phyloP scores from a whole-genome alignment of 2,329 filamentous ascomycete species.

The Chrysoporthe deuterocubensis region DNA sequence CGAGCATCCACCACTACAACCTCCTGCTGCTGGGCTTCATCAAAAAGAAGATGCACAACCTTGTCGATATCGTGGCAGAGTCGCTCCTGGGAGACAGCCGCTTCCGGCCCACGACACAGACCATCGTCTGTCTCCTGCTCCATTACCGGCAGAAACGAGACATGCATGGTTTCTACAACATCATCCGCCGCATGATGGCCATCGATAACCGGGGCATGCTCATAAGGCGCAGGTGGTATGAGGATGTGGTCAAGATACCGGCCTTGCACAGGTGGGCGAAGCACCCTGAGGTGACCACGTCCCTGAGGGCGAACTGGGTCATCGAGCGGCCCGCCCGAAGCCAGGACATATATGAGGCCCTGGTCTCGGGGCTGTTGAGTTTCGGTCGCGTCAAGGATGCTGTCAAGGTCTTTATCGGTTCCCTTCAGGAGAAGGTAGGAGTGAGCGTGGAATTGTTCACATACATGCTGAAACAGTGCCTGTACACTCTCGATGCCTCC shows the following conservation, averaged over 20 bases:
- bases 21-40: constrained; percentile 70
- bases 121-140: constrained; percentile 53
- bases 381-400: constrained; percentile 52
- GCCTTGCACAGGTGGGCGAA: constrained; percentile 38
- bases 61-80: constrained; percentile 58
- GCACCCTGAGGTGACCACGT: constrained; percentile 31
- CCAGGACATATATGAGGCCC: constrained; percentile 46
- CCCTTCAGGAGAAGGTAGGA: constrained; percentile 41
- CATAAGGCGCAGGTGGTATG: constrained; percentile 41
- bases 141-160: constrained; percentile 52
- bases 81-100: constrained; percentile 51
- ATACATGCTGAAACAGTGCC: constrained; percentile 47
- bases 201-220: constrained; percentile 46
- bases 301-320: constrained; percentile 39
- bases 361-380: constrained; percentile 53
- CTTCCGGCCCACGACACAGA: constrained; percentile 53
- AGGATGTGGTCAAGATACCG: constrained; percentile 37
- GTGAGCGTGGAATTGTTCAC: constrained; percentile 40
- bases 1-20: constrained; percentile 73
- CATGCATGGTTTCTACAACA: constrained; percentile 47
- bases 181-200: constrained; percentile 51
- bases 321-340: constrained; percentile 47
- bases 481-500: constrained; percentile 43
- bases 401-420: constrained; percentile 45
- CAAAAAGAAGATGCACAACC: constrained; percentile 49